Percentiles rank a stretch among this genome's conserved stretches.
Conservation (phyloP, 352 stramenopile genomes). For the Globisporangium recalcitrans region DNA sequence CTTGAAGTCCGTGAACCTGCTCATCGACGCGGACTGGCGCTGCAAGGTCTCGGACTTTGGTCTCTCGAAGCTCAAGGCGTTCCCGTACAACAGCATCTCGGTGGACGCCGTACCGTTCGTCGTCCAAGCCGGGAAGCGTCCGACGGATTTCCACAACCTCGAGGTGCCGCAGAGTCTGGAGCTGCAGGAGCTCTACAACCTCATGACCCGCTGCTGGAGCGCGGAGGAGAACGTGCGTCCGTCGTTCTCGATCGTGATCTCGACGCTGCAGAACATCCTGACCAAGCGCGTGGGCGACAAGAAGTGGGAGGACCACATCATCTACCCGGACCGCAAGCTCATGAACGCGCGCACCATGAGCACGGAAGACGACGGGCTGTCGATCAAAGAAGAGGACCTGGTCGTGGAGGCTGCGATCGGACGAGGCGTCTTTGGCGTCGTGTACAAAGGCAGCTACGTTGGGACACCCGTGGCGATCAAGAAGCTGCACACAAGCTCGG, state of each 20-base stretch:
- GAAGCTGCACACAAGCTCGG: slow-evolving; percentile 71
- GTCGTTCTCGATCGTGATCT: slow-evolving; percentile 82
- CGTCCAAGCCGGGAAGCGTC: slow-evolving; percentile 70
- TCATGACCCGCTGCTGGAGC: slow-evolving; percentile 83
- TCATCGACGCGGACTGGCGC: slow-evolving; percentile 85
- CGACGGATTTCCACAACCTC: slow-evolving; percentile 66
- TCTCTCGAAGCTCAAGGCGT: slow-evolving; percentile 80
- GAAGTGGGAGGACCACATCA: slow-evolving; percentile 82
- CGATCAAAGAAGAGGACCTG: slow-evolving; percentile 75
- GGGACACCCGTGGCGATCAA: slow-evolving; percentile 80
- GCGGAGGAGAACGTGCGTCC: slow-evolving; percentile 59
- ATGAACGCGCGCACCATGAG: slow-evolving; percentile 41
- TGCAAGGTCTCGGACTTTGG: slow-evolving; percentile 91
- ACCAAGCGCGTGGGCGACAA: slow-evolving; percentile 65
- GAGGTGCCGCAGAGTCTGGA: slow-evolving; percentile 38
- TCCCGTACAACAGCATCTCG: slow-evolving; percentile 76
- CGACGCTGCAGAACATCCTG: slow-evolving; percentile 59
- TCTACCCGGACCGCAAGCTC: slow-evolving; percentile 75
- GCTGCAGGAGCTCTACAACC: slow-evolving; percentile 58
- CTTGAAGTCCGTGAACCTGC: slow-evolving; percentile 87
- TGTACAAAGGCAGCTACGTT: slow-evolving; percentile 85
- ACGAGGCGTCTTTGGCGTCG: slow-evolving; percentile 73
- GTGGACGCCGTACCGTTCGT: slow-evolving; percentile 80
- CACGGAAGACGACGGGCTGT: slow-evolving; percentile 60
- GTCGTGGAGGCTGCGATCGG: slow-evolving; percentile 65